Base-by-base conservation (phyloP, 2,329 filamentous ascomycete genomes). In the Harringtonia lauricola region DNA sequence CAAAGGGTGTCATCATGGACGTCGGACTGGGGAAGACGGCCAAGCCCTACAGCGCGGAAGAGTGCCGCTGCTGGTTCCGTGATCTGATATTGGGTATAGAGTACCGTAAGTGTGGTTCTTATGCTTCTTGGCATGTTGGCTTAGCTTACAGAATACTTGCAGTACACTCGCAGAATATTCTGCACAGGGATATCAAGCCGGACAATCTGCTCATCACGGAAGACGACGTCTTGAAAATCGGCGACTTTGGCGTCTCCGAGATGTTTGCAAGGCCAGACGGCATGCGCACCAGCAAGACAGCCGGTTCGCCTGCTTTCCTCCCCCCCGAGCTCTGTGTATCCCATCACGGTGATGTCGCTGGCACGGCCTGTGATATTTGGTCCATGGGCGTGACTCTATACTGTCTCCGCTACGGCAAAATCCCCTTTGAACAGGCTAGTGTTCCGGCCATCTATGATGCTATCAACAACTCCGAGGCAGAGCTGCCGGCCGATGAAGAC, bases 161-260 rank as follows among this genome's bases (percentile, higher is more conserved):
- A 86, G 82, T 98, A 37, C 92, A 98, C 64, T 83, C 85, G 0
- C 92, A 96, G 63, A 89, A 90, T 8, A 86, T 96, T 52, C 85
- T 95, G 15, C 92, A 98, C 61, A 79, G 92, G 42, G 92, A 98
- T 57, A 95, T 98, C 66, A 98, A 98, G 63, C 92, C 92, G 0
- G 92, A 96, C 61, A 98, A 98, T 54, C 82, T 94, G 42, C 74
- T 98, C 8, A 68, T 98, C 33, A 95, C 88, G 0, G 76, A 82
- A 30, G 89, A 95, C 44, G 84, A 96, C 55, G 80, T 95, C n/a
- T 75, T 98, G 42, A 98, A 96, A 61, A 83, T 98, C 51, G 88
- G 94, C 42, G 92, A 96, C 61, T 98, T 98, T 69, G 92, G 92
- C n/a, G 92, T 96, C 8, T 96, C 90, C 1, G 90, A 98, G 59